Evolutionary conservation across 345 rosid species (phyloP), one percentile per base, ranked within the genome.

Genomic region (Gossypium bickii): DNA sequence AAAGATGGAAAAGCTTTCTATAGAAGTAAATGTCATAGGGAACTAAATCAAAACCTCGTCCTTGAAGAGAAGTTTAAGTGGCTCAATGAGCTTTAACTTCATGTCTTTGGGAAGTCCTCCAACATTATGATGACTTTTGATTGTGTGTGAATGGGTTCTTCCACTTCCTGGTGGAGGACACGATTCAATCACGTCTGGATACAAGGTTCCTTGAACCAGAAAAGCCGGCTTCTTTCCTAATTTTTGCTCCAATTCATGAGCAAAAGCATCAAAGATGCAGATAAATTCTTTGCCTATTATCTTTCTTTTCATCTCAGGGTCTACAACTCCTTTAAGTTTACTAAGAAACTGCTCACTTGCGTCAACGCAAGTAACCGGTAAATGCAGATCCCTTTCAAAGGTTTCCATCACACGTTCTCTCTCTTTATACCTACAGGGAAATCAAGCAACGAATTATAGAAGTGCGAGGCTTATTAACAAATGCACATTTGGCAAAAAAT

Each of bases 91-190:
- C 87, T 92, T 93, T 80, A 93, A 51, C 72, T 90, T 93, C 99
- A 96, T 96, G 81, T 93, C 97, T 83, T 93, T 92, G 27, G 99
- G 99, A 66, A 96, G 97, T 4, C 99, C 98, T 77, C 99, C 99
- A 4, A 96, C 99, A 79, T 96, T 96, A 52, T 96, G 99, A 83
- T 96, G 98, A 83, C 99, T 96, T 85, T 93, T 96, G 70, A 96
- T 96, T 41, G 98, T 93, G 81, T 93, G 99, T 20, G 98, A 96
- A 76, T 90, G 98, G 27, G 86, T 87, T 80, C 89, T 93, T 74
- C 93, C 99, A 55, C 87, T 82, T 52, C 99, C 99, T 1, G 98
- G 99, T 17, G 99, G 99, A 13, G 99, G 99, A 78, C 99, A 96
- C 6, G 99, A 96, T 82, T 93, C 99, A 76, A 93, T 96, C 66